Percentiles rank a stretch among this genome's conserved stretches.
phyloP scores from a whole-genome alignment of 2,329 filamentous ascomycete species.

The Aspergillus persii region DNA sequence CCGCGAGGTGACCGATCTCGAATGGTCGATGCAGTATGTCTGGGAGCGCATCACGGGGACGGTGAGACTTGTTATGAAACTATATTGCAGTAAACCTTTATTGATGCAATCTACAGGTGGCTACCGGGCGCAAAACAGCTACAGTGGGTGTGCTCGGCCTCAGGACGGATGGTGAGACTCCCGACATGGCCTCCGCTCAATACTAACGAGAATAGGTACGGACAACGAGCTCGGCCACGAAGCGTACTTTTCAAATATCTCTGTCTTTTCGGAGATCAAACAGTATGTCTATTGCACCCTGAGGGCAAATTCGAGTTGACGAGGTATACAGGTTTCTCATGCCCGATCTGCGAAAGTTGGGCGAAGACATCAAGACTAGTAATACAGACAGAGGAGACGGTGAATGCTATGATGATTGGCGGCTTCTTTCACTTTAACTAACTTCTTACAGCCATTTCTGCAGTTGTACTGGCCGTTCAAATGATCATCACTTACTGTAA shows the following conservation, averaged over 20 bases:
- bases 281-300: conserved; percentile 55
- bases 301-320: neutral
- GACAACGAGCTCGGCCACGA: conserved; percentile 64
- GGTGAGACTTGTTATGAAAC: conserved; percentile 48
- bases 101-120: conserved; percentile 41
- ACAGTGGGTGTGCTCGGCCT: conserved; percentile 78
- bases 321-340: conserved; percentile 56
- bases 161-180: conserved; percentile 65
- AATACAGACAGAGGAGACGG: conserved; percentile 71
- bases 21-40: conserved; percentile 86
- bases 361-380: conserved; percentile 64
- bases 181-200: conserved; percentile 2
- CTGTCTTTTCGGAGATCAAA: conserved; percentile 61
- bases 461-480: conserved; percentile 78
- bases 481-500: conserved; percentile 81
- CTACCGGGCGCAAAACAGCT: conserved; percentile 70
- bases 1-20: conserved; percentile 74
- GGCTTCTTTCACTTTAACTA: neutral
- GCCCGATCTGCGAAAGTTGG: conserved; percentile 65
- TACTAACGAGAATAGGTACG: conserved; percentile 51
- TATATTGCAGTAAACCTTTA: neutral
- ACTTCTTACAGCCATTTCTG: conserved; percentile 62
- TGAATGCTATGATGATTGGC: conserved; percentile 13
- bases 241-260: conserved; percentile 77
- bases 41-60: conserved; percentile 88